Percentiles rank a stretch among this genome's conserved stretches.
Conservation (phyloP, 306 rosid genomes). For the Corylus avellana region DNA sequence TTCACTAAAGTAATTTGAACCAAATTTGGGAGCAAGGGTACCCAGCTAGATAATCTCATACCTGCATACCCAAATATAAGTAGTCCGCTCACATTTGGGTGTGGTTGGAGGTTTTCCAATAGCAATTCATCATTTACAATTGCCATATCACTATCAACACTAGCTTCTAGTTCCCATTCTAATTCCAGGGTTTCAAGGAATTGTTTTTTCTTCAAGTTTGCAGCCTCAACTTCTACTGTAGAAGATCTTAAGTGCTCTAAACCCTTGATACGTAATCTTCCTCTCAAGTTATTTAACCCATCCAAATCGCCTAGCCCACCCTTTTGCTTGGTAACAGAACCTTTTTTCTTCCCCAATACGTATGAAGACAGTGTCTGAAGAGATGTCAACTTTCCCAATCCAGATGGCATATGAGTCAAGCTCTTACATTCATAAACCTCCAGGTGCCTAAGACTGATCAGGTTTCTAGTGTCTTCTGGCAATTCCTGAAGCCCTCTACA, state of each 20-base stretch:
- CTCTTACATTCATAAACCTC: neutral
- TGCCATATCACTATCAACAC: too few relatives aligned
- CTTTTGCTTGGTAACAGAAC: neutral
- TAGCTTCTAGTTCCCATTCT: neutral
- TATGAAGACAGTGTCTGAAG: neutral
- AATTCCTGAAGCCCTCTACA: conserved; percentile 14
- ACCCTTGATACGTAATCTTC: neutral
- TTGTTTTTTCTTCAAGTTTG: conserved; percentile 2
- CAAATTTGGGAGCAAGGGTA: conserved; percentile 20
- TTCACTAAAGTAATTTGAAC: neutral
- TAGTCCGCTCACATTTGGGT: neutral
- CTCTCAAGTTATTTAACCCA: conserved; percentile 14
- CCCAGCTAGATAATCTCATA: conserved; percentile 5
- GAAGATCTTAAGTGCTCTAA: neutral
- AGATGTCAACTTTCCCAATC: conserved; percentile 1
- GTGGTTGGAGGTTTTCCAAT: conserved; percentile 21
- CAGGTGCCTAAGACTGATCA: conserved; percentile 23
- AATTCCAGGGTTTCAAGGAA: neutral
- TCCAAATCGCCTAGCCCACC: conserved; percentile 8
- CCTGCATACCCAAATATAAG: neutral
- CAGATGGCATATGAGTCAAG: neutral
- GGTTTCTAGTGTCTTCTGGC: neutral
- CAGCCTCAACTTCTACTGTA: neutral
- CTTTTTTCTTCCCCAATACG: neutral
- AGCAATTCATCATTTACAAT: neutral